Evolutionary conservation across 352 stramenopile genomes (phyloP), one percentile per base, ranked within the genome.

Genomic region (Pythium monospermum): DNA sequence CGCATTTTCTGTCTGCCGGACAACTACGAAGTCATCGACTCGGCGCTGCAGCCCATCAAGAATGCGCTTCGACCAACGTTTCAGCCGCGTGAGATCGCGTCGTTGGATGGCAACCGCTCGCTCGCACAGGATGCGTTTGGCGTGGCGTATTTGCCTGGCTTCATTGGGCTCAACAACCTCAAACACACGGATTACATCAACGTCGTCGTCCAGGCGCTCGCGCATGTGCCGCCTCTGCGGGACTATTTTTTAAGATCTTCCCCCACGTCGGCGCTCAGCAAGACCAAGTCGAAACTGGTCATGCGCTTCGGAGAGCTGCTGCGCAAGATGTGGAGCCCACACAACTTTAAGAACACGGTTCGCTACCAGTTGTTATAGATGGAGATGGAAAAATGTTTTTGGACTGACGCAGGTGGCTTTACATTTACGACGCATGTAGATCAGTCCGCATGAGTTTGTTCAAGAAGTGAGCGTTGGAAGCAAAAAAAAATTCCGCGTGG

Each of bases 341-440:
- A 97, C 66, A 97, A 98, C 52, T 98, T 99, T 68, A 99, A 99
- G 75, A 96, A 91, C 57, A 95, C 87, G 59, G 91, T 99, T n/a
- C 72, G 90, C 43, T 13, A 5, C 30, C n/a, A 22, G 10, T 35
- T 25, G 11, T 28, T 28, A 10, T 30, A 15, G 31, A 11, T 41
- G 22, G 5, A 45, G 15, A 28, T 50, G 33, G 21, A 23, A 27
- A 36, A 3, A 44, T 6, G 5, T 45, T 22, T 21, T 35, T 65
- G 7, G 4, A 12, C n/a, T 15, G 37, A 12, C 6, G 37, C 27
- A 12, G 37, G 21, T 26, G 7, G 3, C 23, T 26, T 13, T 44
- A n/a, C 8, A 26, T 22, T 1, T 16, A 26, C 23, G 22, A 48
- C 19, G 21, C 15, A 11, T 57, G 21, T 43, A 92, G 82, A 93